Percentiles rank a stretch among this genome's conserved stretches.
Evolutionary conservation across 2,329 filamentous ascomycete genomes (phyloP).

Genomic region (Fusarium globosum): DNA sequence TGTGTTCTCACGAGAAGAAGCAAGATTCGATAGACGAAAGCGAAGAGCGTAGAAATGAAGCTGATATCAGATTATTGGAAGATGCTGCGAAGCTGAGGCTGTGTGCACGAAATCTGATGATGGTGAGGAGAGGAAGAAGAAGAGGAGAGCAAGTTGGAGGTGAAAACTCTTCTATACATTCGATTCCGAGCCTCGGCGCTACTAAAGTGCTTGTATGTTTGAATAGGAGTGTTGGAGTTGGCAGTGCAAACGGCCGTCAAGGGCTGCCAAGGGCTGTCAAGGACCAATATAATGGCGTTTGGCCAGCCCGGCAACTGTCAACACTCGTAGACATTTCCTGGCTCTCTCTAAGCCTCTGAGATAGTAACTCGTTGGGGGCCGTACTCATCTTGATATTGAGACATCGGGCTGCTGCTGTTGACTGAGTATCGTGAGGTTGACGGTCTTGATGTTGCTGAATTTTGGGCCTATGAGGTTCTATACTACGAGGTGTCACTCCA

Average conservation of each 20-base stretch:
- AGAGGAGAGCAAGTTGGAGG: neutral
- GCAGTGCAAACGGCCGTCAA: slow-evolving; percentile 11
- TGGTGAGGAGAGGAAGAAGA: neutral
- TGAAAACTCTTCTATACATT: neutral
- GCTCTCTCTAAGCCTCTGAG: neutral
- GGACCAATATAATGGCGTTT: neutral
- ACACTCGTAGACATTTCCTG: neutral
- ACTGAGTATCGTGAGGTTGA: slow-evolving; percentile 7
- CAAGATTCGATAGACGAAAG: neutral
- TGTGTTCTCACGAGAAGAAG: slow-evolving; percentile 1
- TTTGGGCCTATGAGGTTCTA: neutral
- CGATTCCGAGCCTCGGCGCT: neutral
- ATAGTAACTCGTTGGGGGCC: neutral
- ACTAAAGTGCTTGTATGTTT: slow-evolving; percentile 1
- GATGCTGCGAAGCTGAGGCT: neutral
- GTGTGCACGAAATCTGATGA: slow-evolving; percentile 14
- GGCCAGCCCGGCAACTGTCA: neutral
- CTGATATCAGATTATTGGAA: slow-evolving; percentile 19
- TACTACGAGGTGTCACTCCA: neutral
- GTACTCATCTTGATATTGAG: neutral
- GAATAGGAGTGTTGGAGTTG: neutral
- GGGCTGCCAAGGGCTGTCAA: neutral
- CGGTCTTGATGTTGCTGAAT: slow-evolving; percentile 2
- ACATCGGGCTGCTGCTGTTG: neutral
- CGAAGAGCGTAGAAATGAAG: neutral